These are phyloP conservation scores for Phytophthora boehmeriae DNA, from an alignment of 352 stramenopile species.

Conservation along the genomic window DNA sequence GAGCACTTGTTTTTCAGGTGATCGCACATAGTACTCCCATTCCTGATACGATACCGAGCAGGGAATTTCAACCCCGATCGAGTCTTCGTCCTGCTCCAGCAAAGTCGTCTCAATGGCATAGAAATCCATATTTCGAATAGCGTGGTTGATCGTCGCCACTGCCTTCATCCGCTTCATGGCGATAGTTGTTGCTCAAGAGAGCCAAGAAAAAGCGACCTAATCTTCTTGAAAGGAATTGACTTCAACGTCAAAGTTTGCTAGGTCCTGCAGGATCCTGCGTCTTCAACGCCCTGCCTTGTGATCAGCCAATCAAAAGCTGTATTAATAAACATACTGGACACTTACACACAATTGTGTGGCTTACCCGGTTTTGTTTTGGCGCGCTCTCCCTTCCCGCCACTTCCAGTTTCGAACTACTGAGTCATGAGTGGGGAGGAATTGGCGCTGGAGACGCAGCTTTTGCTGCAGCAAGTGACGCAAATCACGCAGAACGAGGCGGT, in stretches of 20 bases:
- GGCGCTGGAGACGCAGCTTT: conserved; percentile 76
- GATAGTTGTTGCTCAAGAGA: no score
- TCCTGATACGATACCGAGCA: neutral
- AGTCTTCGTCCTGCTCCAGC: neutral
- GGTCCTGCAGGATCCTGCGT: no score
- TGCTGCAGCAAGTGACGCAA: conserved; percentile 80
- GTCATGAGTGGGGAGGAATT: conserved; percentile 57
- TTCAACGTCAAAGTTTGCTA: no score
- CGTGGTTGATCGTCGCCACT: neutral
- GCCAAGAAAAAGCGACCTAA: no score
- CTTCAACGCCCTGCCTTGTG: no score
- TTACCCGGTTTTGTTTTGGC: conserved; percentile 1
- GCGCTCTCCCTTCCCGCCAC: neutral
- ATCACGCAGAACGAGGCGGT: conserved; percentile 43
- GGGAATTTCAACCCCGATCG: neutral
- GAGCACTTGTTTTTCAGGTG: neutral
- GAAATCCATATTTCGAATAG: neutral
- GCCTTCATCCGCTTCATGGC: neutral
- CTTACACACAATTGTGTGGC: no score
- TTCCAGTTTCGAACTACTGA: neutral
- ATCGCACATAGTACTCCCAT: neutral
- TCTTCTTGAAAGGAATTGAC: no score
- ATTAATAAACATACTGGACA: no score
- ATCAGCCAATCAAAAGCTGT: no score
- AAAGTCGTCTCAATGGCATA: neutral